These are phyloP conservation scores for Ceratobasidium theobromae DNA, from an alignment of 1,284 basidiomycete genomes.

Conservation along the genomic window DNA sequence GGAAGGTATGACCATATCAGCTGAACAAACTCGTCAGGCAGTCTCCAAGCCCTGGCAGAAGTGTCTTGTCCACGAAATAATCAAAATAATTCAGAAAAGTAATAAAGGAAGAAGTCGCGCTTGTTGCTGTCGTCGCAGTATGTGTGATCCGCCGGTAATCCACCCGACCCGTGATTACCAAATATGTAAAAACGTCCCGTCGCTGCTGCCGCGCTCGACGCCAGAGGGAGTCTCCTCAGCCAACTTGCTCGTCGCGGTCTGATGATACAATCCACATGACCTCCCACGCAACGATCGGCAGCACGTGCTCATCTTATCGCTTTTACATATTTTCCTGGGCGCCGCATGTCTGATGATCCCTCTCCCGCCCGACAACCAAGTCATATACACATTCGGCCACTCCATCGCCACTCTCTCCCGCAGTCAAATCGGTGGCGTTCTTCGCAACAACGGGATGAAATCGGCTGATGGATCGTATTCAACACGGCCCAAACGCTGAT, in stretches of 20 bases:
- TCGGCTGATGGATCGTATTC: background rate
- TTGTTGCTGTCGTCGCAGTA: too few species aligned
- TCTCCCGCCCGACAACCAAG: background rate
- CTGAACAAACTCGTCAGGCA: background rate
- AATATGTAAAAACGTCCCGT: too few species aligned
- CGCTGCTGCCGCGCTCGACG: background rate
- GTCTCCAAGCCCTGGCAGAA: background rate
- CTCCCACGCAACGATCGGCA: constrained; percentile 22
- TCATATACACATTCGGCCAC: background rate
- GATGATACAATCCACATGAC: background rate
- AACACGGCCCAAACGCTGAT: too few species aligned
- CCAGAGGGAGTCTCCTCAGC: too few species aligned
- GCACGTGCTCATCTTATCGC: constrained; percentile 9
- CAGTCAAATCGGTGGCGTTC: constrained; percentile 1
- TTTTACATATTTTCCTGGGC: constrained; percentile 5
- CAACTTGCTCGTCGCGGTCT: background rate
- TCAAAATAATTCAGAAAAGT: background rate
- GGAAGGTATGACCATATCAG: constrained; percentile 19
- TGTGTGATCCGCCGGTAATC: too few species aligned
- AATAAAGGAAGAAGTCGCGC: background rate
- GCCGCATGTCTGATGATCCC: background rate
- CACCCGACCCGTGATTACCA: too few species aligned
- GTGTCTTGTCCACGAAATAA: background rate
- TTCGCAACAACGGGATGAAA: background rate
- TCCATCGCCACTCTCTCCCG: background rate